Base-by-base conservation (phyloP, 2,329 filamentous ascomycete genomes). In the Curvularia verruculosa region DNA sequence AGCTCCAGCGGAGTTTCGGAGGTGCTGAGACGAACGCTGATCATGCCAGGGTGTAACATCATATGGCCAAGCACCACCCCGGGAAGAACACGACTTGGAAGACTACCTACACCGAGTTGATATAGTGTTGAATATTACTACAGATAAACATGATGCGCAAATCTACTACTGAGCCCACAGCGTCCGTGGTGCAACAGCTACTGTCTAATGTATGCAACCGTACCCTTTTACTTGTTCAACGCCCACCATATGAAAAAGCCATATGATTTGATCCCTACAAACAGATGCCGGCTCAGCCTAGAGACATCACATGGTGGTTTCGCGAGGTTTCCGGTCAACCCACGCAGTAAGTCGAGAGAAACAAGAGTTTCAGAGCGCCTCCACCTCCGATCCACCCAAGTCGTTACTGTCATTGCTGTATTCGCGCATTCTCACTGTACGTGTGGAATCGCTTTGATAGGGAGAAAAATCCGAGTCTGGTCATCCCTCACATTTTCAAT, bases 201-300 rank as follows among this genome's bases (percentile, higher is more conserved):
- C 52, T 56, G 66, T 71, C 70, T 70, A 70, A 59, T 73, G 69
- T 73, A 69, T 75, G 71, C 65, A 71, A 57, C 31, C 59, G 55
- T 45, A n/a, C 44, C 57, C 52, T 58, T n/a, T 40, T 49, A 24
- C 15, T 63, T 43, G 56, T 45, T 55, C 55, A 64, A 67, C 66
- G 65, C 66, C 64, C 54, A 26, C 52, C 63, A 55, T 61, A 40
- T 49, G 43, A 29, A 59, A 45, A 48, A 57, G 43, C 26, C 18
- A 51, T 40, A 49, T 40, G 58, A 52, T 55, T 40, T 51, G 45
- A 46, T 44, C 53, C 39, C 58, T 49, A 60, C 49, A 49, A 56
- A 44, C 18, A 31, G 23, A 66, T 56, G 65, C 55, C 50, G 52
- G 64, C 63, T 67, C 67, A 36, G 43, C 48, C 26, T 41, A 24